Evolutionary conservation across 331 rosid genomes (phyloP).

Genomic region (Erythrophleum ivorense): DNA sequence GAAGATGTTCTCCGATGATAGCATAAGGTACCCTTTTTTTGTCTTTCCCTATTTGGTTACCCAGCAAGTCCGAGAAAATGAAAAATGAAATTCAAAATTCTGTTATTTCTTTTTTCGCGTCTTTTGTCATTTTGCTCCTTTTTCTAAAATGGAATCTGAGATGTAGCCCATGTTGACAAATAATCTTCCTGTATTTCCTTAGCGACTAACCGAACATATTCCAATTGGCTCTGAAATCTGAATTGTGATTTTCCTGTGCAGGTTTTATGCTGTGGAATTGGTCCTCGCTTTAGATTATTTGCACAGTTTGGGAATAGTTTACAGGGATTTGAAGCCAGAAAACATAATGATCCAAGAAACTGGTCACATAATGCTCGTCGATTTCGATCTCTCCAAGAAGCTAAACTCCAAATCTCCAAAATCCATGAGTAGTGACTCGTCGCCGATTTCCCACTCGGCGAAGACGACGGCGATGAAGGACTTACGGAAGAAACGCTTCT

Average conservation of each 20-base stretch:
- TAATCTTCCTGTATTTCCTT: not conserved
- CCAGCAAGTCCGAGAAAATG: not conserved
- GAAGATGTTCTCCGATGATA: slow-evolving; percentile 82
- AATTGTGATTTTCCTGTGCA: slow-evolving; percentile 10
- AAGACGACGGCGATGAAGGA: not conserved
- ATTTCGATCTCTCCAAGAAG: slow-evolving; percentile 86
- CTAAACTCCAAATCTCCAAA: slow-evolving; percentile 53
- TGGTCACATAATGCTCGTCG: slow-evolving; percentile 94
- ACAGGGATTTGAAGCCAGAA: slow-evolving; percentile 95
- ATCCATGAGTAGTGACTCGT: slow-evolving; percentile 30
- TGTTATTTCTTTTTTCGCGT: not conserved
- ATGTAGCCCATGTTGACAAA: not conserved
- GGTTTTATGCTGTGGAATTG: slow-evolving; percentile 93
- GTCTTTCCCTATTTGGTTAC: not conserved
- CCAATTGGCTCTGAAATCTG: not conserved
- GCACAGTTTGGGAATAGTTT: slow-evolving; percentile 73
- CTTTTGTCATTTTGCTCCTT: not conserved
- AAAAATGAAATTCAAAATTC: not conserved
- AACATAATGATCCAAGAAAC: slow-evolving; percentile 83
- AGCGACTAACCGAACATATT: not conserved
- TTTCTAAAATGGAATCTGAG: not conserved
- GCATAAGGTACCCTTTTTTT: slow-evolving; percentile 57
- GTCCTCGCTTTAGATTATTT: slow-evolving; percentile 80
- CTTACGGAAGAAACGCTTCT: slow-evolving; percentile 26
- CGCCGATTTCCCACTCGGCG: slow-evolving; percentile 32